Evolutionary conservation across 257 asterid genomes (phyloP).

Genomic region (Asclepias syriaca): DNA sequence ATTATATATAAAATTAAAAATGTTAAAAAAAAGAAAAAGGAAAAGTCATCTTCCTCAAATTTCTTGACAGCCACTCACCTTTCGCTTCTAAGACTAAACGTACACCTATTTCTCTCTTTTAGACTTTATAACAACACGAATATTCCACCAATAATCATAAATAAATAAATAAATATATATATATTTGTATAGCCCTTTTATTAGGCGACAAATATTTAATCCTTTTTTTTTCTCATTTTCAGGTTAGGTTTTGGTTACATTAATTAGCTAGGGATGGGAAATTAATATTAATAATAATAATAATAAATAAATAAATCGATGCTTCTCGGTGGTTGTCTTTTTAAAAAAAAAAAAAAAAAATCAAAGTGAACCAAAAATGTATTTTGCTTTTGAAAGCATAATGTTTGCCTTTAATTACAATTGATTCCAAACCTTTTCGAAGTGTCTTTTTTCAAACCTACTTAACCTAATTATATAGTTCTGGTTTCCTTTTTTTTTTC

Average conservation of each 20-base stretch:
- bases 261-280: not conserved
- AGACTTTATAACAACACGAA: not conserved
- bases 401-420: not conserved
- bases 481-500: too few species aligned
- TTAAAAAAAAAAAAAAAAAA: not conserved
- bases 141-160: conserved; percentile 10
- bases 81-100: not conserved
- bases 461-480: not conserved
- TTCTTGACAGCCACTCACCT: not conserved
- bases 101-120: conserved; percentile 3
- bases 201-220: not conserved
- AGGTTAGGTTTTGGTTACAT: not conserved
- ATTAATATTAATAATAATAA: not conserved
- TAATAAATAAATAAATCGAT: not conserved
- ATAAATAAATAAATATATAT: not conserved
- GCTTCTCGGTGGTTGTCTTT: not conserved
- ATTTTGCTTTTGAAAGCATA: not conserved
- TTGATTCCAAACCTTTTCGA: not conserved
- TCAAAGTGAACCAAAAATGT: conserved; percentile 8
- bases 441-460: not conserved
- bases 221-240: not conserved
- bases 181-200: not conserved
- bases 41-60: not conserved
- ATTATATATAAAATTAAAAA: too few species aligned
- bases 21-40: not conserved